A percentile compares a stretch with the other conserved stretches of the same genome.
These are phyloP conservation scores for Pythium insidiosum DNA, from an alignment of 352 stramenopile genomes.

Conservation along the genomic window DNA sequence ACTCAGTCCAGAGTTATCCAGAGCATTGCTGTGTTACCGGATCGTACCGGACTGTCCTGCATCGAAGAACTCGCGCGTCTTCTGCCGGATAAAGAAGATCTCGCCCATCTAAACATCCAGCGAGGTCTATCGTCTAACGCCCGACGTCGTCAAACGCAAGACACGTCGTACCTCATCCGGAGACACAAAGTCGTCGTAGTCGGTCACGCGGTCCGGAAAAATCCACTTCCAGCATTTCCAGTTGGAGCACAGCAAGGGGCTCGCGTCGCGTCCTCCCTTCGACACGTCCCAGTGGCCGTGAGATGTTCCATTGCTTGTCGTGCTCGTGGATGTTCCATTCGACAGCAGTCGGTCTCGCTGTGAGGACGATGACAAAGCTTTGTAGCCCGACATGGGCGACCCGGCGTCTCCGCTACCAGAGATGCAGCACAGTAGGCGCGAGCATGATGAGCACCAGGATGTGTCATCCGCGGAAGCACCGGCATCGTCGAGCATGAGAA, in stretches of 20 bases:
- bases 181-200: conserved; percentile 63
- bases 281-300: too few species aligned
- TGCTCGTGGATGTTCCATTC: conserved; percentile 7
- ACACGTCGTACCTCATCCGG: conserved; percentile 27
- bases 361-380: too few species aligned
- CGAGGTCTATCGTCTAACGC: too few species aligned
- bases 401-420: too few species aligned
- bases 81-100: conserved; percentile 48
- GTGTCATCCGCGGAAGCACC: too few species aligned
- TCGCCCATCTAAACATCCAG: conserved; percentile 28
- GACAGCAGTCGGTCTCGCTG: conserved; percentile 5
- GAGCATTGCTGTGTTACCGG: too few species aligned
- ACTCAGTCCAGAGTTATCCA: not conserved
- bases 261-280: not conserved
- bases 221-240: conserved; percentile 62
- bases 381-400: too few species aligned
- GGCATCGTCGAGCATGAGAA: too few species aligned
- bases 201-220: conserved; percentile 37
- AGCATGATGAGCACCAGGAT: too few species aligned
- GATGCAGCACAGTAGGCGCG: too few species aligned
- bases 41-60: conserved; percentile 14
- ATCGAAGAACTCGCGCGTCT: conserved; percentile 52
- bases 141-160: too few species aligned
- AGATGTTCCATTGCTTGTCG: not conserved
- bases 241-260: conserved; percentile 20